A percentile compares a stretch with the other conserved stretches of the same genome.
Evolutionary conservation across 768 basidiomycete species (phyloP).

Genomic region (Crucibulum laeve): DNA sequence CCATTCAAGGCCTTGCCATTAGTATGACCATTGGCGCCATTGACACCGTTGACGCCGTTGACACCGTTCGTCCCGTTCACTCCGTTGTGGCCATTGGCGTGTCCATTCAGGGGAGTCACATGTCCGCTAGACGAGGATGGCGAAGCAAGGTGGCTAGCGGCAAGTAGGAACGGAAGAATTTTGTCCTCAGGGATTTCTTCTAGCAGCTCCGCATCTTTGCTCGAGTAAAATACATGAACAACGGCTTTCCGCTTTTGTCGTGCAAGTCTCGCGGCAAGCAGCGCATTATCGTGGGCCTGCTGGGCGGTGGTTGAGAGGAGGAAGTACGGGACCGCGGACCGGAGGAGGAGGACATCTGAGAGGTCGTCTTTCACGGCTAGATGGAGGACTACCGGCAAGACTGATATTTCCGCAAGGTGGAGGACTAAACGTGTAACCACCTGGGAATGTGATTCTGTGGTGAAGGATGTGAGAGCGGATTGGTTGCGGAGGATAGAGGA

Average conservation of each 20-base stretch:
- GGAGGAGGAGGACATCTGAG: slow-evolving; percentile 71
- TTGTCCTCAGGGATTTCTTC: slow-evolving; percentile 55
- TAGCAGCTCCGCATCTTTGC: slow-evolving; percentile 29
- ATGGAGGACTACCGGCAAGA: slow-evolving; percentile 66
- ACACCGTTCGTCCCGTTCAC: slow-evolving; percentile 22
- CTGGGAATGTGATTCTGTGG: slow-evolving; percentile 46
- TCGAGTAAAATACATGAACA: slow-evolving; percentile 76
- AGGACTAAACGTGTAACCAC: slow-evolving; percentile 58
- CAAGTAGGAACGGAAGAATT: slow-evolving; percentile 56
- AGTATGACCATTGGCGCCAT: slow-evolving; percentile 8
- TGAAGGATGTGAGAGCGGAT: slow-evolving; percentile 54
- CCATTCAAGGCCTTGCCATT: slow-evolving; percentile 10
- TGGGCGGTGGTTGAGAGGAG: slow-evolving; percentile 73
- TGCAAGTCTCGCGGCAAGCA: slow-evolving; percentile 82
- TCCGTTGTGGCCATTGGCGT: slow-evolving; percentile 8
- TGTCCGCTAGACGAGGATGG: slow-evolving; percentile 28
- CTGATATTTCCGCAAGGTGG: slow-evolving; percentile 64
- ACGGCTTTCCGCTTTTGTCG: slow-evolving; percentile 66
- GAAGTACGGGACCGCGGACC: slow-evolving; percentile 77
- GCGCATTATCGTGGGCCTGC: slow-evolving; percentile 85
- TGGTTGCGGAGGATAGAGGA: slow-evolving; percentile 49
- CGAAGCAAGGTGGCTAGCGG: slow-evolving; percentile 33
- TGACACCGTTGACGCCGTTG: slow-evolving; percentile 8
- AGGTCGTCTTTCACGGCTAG: slow-evolving; percentile 63
- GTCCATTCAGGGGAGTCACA: slow-evolving; percentile 17